Evolutionary conservation across 192 early-diverging fungal genomes (phyloP).

Genomic region (Ambispora gerdemannii): DNA sequence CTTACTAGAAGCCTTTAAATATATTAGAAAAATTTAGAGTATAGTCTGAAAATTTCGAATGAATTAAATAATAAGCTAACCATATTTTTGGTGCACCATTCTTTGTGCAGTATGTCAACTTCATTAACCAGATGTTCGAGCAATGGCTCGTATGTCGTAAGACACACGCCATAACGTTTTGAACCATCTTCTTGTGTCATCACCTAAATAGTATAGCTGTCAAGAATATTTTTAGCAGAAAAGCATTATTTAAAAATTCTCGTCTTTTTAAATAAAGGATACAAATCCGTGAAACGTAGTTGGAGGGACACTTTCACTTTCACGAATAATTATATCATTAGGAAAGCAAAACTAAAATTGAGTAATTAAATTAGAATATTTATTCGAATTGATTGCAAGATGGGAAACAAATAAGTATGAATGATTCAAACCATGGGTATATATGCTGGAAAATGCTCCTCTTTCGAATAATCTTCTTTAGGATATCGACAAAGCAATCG

Average conservation of each 20-base stretch:
- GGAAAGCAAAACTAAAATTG: slow-evolving; percentile 42
- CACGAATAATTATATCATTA: slow-evolving; percentile 34
- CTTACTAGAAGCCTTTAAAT: slow-evolving; percentile 32
- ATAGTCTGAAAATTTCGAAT: neutral
- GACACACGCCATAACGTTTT: slow-evolving; percentile 40
- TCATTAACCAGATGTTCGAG: slow-evolving; percentile 12
- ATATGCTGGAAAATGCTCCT: slow-evolving; percentile 15
- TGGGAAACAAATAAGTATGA: neutral
- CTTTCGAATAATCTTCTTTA: slow-evolving; percentile 9
- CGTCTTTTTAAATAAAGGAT: neutral
- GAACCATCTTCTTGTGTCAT: slow-evolving; percentile 46
- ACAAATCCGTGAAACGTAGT: slow-evolving; percentile 45
- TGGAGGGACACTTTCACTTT: slow-evolving; percentile 30
- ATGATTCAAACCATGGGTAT: slow-evolving; percentile 13
- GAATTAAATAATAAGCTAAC: neutral
- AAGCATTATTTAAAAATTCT: neutral
- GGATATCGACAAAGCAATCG: slow-evolving; percentile 3
- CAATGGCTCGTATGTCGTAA: slow-evolving; percentile 39
- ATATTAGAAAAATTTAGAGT: slow-evolving; percentile 2
- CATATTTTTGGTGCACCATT: slow-evolving; percentile 8
- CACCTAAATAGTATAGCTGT: slow-evolving; percentile 1
- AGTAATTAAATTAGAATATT: neutral
- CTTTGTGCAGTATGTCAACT: neutral
- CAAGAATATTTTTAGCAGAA: neutral
- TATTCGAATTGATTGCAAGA: neutral